Conservation (phyloP, 2,329 filamentous ascomycete species). For the Cladosporium sp. region DNA sequence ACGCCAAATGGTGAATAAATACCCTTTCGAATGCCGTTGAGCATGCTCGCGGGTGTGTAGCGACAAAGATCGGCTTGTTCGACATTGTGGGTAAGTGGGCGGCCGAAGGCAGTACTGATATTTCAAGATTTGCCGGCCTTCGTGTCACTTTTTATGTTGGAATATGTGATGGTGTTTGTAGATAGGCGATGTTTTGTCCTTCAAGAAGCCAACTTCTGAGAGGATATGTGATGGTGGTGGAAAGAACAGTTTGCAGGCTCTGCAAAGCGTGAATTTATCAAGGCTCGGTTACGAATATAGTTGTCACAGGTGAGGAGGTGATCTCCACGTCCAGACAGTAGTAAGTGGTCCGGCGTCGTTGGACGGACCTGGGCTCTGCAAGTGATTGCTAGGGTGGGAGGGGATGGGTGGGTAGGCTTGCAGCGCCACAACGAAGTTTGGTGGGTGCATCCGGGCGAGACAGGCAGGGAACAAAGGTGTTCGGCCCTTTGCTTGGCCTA, state of each 20-base stretch:
- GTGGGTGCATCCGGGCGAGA: conserved; percentile 4
- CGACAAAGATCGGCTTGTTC: conserved; percentile 80
- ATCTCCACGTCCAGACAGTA: conserved; percentile 7
- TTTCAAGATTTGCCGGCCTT: conserved; percentile 17
- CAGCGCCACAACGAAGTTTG: background rate
- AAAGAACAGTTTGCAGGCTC: conserved; percentile 6
- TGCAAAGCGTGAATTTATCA: conserved; percentile 8
- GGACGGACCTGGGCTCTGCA: conserved; percentile 10
- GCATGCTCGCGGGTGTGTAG: conserved; percentile 89
- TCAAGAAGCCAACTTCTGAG: background rate
- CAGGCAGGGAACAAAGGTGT: background rate
- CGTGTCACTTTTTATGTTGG: background rate
- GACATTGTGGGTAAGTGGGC: conserved; percentile 50
- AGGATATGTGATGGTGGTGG: background rate
- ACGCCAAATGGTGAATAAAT: conserved; percentile 18
- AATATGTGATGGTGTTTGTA: background rate
- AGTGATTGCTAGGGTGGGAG: conserved; percentile 2
- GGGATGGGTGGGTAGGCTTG: conserved; percentile 3
- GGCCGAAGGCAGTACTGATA: conserved; percentile 13
- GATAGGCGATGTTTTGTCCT: background rate
- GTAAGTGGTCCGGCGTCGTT: background rate
- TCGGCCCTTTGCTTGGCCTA: conserved; percentile 1
- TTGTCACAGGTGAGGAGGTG: conserved; percentile 4
- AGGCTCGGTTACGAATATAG: conserved; percentile 6
- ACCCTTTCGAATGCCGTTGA: conserved; percentile 97